These are phyloP conservation scores for Trametes villosa DNA, from an alignment of 768 basidiomycete species.

Conservation along the genomic window DNA sequence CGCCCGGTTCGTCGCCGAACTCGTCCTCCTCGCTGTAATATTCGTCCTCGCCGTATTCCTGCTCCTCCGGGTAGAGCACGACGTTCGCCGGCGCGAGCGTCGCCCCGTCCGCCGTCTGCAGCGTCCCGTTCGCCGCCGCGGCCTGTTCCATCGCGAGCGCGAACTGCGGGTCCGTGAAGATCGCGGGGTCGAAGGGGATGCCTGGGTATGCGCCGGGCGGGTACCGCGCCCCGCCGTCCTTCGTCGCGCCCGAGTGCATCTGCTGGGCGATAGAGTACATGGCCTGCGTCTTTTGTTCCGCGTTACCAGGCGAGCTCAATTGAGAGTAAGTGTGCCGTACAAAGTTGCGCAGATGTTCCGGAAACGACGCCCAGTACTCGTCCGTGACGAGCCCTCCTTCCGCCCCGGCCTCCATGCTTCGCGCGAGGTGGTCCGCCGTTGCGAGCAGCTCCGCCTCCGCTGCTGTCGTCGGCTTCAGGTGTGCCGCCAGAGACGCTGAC, in stretches of 20 bases:
- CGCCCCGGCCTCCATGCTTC: conserved; percentile 52
- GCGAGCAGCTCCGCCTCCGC: conserved; percentile 64
- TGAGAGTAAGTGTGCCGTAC: conserved; percentile 49
- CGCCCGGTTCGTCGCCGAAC: conserved; percentile 39
- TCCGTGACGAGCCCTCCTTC: conserved; percentile 50
- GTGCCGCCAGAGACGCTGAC: conserved; percentile 40
- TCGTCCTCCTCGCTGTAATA: conserved; percentile 55
- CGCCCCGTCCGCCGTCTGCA: conserved; percentile 15
- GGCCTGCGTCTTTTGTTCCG: conserved; percentile 54
- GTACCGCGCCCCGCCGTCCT: conserved; percentile 37
- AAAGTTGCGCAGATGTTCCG: conserved; percentile 69
- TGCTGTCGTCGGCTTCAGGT: conserved; percentile 38
- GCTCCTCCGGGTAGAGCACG: conserved; percentile 43
- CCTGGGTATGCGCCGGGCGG: conserved; percentile 47
- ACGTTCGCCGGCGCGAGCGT: conserved; percentile 30
- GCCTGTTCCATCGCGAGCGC: conserved; percentile 55
- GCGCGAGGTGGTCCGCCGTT: conserved; percentile 64
- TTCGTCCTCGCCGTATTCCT: conserved; percentile 45
- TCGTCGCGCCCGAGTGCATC: conserved; percentile 51
- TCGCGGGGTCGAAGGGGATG: conserved; percentile 54
- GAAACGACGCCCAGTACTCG: conserved; percentile 72
- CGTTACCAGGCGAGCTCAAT: conserved; percentile 39
- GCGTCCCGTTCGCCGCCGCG: conserved; percentile 39
- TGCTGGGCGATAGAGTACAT: conserved; percentile 74
- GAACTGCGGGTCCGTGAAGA: conserved; percentile 59